Evolutionary conservation across 208 protist species (phyloP), one percentile per base, ranked within the genome.

Genomic region (Leishmania tropica): DNA sequence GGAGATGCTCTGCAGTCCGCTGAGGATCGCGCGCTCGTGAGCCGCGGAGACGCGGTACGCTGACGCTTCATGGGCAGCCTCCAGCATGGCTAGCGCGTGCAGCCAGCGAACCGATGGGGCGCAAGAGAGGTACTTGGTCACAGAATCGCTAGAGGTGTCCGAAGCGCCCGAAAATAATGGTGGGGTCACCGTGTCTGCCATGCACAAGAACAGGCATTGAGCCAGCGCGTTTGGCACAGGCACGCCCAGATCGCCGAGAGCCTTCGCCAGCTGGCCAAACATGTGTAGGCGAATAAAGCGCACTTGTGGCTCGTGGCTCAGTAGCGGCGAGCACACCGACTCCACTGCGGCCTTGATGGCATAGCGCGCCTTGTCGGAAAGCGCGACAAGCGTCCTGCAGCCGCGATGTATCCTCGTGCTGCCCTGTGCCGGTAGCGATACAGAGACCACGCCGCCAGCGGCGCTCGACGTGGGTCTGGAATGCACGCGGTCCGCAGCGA

Each of bases 141-240:
- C 68, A 17, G 62, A 28, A 51, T 62, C 51, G 67, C 40, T 40
- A 64, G 71, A 51, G 53, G 28, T 5, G 31, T 70, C 45, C 15
- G 37, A 35, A 21, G 60, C 47, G 10, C 40, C 54, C 45, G 24
- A 24, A 15, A 11, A 35, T n/a, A 45, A 19, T 11, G 72, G 40
- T n/a, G 48, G 31, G 17, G 5, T 31, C 72, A 15, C 70, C 21
- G 79, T 75, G 58, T 92, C 88, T 1, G 81, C 88, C 28, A 95
- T 75, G 79, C 87, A 93, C 6, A 97, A 81, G 64, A 95, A 89
- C 11, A 95, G 76, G 67, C 92, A 97, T 78, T 93, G 92, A n/a
- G 88, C 79, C 17, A 97, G 78, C 37, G 91, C 90, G 74, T 92
- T 95, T 1, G 94, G 90, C 15, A 85, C 54, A 1, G 64, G 24